Evolutionary conservation across 2,329 filamentous ascomycete genomes (phyloP).

Genomic region (Claviceps monticola): DNA sequence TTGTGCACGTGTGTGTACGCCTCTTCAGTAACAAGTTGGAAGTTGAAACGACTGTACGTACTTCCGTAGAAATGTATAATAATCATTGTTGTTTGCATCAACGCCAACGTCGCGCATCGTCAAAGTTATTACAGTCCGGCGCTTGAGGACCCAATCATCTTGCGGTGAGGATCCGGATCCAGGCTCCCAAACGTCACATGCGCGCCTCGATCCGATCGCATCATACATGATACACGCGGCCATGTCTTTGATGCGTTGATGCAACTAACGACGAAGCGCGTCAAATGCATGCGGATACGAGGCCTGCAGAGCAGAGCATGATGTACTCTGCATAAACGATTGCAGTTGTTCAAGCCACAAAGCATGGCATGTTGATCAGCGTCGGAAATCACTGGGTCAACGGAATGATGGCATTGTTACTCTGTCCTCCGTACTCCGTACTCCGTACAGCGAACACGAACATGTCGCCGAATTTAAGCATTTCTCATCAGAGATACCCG

Average conservation of each 20-base stretch:
- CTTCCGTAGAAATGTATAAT: background rate
- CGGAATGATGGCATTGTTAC: too few relatives aligned
- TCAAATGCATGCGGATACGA: background rate
- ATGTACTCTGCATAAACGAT: background rate
- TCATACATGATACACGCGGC: background rate
- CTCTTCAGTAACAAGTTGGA: too few relatives aligned
- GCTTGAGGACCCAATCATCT: background rate
- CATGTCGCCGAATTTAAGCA: too few relatives aligned
- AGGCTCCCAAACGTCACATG: background rate
- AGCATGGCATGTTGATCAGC: too few relatives aligned
- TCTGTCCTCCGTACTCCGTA: too few relatives aligned
- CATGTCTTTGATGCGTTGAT: background rate
- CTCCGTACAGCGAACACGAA: too few relatives aligned
- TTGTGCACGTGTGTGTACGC: too few relatives aligned
- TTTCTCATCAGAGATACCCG: background rate
- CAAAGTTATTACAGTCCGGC: background rate
- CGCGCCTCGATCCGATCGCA: background rate
- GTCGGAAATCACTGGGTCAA: too few relatives aligned
- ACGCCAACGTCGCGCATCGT: background rate
- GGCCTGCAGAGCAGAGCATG: background rate
- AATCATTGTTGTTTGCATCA: background rate
- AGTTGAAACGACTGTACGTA: too few relatives aligned
- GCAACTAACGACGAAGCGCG: background rate
- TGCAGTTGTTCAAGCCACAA: background rate
- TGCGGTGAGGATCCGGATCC: background rate